Evolutionary conservation across 2,329 filamentous ascomycete species (phyloP), one percentile per base, ranked within the genome.

Genomic region (Colletotrichum lentis): DNA sequence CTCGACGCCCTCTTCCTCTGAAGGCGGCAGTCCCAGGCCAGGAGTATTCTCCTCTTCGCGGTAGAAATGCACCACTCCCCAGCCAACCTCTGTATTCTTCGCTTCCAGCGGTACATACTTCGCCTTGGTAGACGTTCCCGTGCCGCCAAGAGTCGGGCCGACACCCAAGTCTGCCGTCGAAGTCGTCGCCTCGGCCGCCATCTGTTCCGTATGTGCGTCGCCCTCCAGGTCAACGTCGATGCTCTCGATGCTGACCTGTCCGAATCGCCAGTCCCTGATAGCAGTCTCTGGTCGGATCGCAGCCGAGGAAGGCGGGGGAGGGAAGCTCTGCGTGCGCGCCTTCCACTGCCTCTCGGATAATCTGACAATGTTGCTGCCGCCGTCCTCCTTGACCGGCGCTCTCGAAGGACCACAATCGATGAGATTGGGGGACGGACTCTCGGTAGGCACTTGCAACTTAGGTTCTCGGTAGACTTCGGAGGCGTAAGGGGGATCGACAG

Each of bases 61-160:
- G 77, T 97, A 99, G 35, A 99, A 86, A 77, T 97, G 96, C 2
- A 99, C 94, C 16, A 98, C 88, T 1, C 96, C 96, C 91, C 93
- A 97, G 49, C 93, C 92, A 1, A 94, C 84, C 68, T 97, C 91
- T 0, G 93, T 93, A 62, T 91, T 88, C 73, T 85, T 88, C 18
- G 88, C 86, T 64, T 90, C 86, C 1, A 95, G 83, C 0, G 91
- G 89, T 22, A 92, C 81, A 75, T 91, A 97, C 70, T 87, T 85
- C 5, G 93, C 96, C 77, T 94, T 97, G 1, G 94, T 97, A 67
- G 92, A 90, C 58, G 91, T 87, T 6, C 91, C 92, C 6, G 88
- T 85, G 31, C 84, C 83, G 10, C 84, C 83, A 59, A 86, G 81
- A 31, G 80, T 85, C 0, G 86, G 86, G 0, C 86, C 86, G 14